A percentile compares a stretch with the other conserved stretches of the same genome.
Evolutionary conservation across 2,329 filamentous ascomycete genomes (phyloP).

Genomic region (Fusarium temperatum): DNA sequence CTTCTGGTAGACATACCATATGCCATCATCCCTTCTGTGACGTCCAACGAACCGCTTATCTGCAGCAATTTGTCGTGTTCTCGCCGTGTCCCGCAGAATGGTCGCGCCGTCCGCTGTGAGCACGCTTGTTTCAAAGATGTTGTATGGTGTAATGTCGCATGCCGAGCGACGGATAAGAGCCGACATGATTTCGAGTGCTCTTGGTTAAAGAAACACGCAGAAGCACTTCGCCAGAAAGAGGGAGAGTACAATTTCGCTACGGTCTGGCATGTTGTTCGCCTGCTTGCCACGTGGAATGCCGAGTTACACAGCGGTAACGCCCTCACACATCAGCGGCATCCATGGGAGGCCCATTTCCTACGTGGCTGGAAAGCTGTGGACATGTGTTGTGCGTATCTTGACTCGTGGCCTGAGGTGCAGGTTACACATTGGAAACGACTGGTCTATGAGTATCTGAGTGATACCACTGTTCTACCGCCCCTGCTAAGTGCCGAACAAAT

Average conservation of each 20-base stretch:
- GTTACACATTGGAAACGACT: conserved; percentile 40
- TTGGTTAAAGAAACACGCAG: conserved; percentile 37
- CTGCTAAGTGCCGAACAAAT: conserved; percentile 29
- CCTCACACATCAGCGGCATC: not conserved
- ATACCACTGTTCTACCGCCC: conserved; percentile 21
- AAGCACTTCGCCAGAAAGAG: conserved; percentile 27
- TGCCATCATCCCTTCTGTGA: conserved; percentile 41
- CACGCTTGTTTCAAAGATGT: conserved; percentile 36
- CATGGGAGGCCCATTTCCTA: conserved; percentile 30
- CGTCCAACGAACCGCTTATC: conserved; percentile 29
- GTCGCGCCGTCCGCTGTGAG: conserved; percentile 23
- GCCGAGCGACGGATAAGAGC: conserved; percentile 26
- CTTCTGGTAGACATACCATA: conserved; percentile 42
- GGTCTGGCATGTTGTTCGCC: conserved; percentile 43
- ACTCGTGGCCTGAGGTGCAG: conserved; percentile 42
- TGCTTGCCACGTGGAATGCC: conserved; percentile 38
- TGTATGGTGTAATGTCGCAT: conserved; percentile 41
- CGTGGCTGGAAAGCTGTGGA: conserved; percentile 41
- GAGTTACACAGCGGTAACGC: conserved; percentile 17
- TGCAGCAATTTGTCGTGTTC: conserved; percentile 44
- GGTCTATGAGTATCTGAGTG: conserved; percentile 35
- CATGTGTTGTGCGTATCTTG: conserved; percentile 42
- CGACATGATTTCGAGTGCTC: conserved; percentile 42
- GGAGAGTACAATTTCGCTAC: conserved; percentile 42
- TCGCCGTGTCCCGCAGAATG: conserved; percentile 21